These are phyloP conservation scores for Sarcodon sp. DNA, from an alignment of 768 basidiomycete genomes.

Conservation along the genomic window DNA sequence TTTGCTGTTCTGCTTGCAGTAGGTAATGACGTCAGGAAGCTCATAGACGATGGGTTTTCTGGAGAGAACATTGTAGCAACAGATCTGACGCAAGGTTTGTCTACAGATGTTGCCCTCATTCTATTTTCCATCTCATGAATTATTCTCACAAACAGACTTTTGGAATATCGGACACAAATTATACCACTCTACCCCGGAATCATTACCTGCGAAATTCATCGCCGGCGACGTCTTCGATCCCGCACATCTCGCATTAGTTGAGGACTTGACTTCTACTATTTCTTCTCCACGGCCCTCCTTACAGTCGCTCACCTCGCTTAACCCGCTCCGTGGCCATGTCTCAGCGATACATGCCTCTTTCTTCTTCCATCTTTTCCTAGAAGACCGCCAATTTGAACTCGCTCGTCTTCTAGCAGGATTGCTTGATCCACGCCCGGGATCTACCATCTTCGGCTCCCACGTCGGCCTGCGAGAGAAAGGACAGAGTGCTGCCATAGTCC, in stretches of 20 bases:
- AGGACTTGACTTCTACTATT: neutral
- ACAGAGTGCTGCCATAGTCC: no score
- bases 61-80: constrained; percentile 22
- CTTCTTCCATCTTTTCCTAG: constrained; percentile 37
- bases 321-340: constrained; percentile 29
- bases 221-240: constrained; percentile 41
- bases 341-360: constrained; percentile 35
- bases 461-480: constrained; percentile 21
- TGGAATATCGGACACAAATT: constrained; percentile 54
- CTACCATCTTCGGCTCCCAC: constrained; percentile 33
- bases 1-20: constrained; percentile 17
- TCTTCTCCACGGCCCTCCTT: constrained; percentile 13
- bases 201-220: constrained; percentile 43
- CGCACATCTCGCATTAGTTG: no score
- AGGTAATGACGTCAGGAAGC: constrained; percentile 29
- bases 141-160: no score
- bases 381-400: constrained; percentile 25
- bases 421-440: constrained; percentile 29
- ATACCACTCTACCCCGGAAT: constrained; percentile 36
- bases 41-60: constrained; percentile 28
- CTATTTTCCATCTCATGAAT: neutral
- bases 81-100: constrained; percentile 25
- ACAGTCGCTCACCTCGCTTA: constrained; percentile 24
- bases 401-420: constrained; percentile 29
- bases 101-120: neutral